Evolutionary conservation across 495 filamentous ascomycete genomes (phyloP).

Genomic region (Podospora didyma): DNA sequence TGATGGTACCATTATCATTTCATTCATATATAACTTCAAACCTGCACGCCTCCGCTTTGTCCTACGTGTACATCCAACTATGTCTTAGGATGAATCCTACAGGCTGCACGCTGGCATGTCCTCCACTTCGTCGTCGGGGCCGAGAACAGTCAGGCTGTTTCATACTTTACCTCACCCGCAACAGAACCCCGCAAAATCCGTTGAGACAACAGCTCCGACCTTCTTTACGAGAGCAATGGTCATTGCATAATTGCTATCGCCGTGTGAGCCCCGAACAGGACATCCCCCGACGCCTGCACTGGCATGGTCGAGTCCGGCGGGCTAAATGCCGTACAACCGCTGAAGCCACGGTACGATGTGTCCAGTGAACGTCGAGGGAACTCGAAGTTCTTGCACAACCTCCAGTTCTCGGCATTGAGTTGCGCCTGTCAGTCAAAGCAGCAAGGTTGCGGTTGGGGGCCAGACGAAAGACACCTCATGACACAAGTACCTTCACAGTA

Average conservation of each 20-base stretch:
- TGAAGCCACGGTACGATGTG: neutral
- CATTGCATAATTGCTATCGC: neutral
- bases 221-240: no score
- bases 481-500: slow-evolving; percentile 25
- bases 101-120: neutral
- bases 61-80: neutral
- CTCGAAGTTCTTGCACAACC: neutral
- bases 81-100: slow-evolving; percentile 19
- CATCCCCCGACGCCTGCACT: neutral
- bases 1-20: neutral
- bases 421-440: neutral
- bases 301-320: neutral
- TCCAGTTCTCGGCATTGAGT: neutral
- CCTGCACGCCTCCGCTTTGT: slow-evolving; percentile 16
- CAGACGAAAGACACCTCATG: neutral
- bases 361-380: neutral
- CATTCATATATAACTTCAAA: neutral
- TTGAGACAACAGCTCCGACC: no score
- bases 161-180: neutral
- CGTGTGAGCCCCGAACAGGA: neutral
- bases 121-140: neutral
- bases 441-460: neutral
- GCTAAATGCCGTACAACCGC: neutral
- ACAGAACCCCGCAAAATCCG: neutral
- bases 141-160: neutral